Evolutionary conservation across 2,329 filamentous ascomycete genomes (phyloP).

Genomic region (Diplocarpon mali): DNA sequence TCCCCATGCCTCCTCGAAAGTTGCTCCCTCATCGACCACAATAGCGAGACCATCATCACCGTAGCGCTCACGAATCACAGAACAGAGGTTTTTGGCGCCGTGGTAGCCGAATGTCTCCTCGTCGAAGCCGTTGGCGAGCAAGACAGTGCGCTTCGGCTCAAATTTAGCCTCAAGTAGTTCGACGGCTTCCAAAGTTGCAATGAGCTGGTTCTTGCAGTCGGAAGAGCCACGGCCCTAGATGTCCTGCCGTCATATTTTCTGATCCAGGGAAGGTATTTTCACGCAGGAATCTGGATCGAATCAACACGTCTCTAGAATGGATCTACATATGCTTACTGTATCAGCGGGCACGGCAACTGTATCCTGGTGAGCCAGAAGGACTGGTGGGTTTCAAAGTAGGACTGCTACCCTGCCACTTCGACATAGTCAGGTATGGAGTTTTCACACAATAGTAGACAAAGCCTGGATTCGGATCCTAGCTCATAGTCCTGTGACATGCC

Average conservation of each 20-base stretch:
- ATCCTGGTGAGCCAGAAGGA: slow-evolving; percentile 7
- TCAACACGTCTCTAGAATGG: slow-evolving; percentile 19
- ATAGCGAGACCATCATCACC: slow-evolving; percentile 46
- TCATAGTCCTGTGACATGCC: too few species aligned
- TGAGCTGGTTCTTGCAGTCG: slow-evolving; percentile 45
- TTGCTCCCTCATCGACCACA: slow-evolving; percentile 52
- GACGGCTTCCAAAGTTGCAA: slow-evolving; percentile 39
- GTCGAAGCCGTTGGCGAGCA: slow-evolving; percentile 54
- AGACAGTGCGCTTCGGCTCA: slow-evolving; percentile 42
- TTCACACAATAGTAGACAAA: too few species aligned
- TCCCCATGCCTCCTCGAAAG: slow-evolving; percentile 32
- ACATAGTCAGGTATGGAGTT: too few species aligned
- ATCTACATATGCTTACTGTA: background rate
- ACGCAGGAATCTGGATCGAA: slow-evolving; percentile 28
- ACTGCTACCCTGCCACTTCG: slow-evolving; percentile 4
- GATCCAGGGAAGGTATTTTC: slow-evolving; percentile 41
- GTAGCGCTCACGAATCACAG: slow-evolving; percentile 39
- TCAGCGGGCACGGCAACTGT: slow-evolving; percentile 33
- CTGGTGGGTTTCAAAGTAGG: background rate
- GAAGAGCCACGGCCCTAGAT: slow-evolving; percentile 45
- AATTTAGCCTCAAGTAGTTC: slow-evolving; percentile 41
- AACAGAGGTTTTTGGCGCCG: slow-evolving; percentile 42
- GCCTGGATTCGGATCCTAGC: too few species aligned
- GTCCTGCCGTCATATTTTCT: slow-evolving; percentile 41
- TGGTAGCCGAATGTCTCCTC: slow-evolving; percentile 49